Percentiles rank a stretch among this genome's conserved stretches.
Conservation (phyloP, 225 moss, liverwort and hornwort species). For the Bryoerythrophyllum caledonicum region DNA sequence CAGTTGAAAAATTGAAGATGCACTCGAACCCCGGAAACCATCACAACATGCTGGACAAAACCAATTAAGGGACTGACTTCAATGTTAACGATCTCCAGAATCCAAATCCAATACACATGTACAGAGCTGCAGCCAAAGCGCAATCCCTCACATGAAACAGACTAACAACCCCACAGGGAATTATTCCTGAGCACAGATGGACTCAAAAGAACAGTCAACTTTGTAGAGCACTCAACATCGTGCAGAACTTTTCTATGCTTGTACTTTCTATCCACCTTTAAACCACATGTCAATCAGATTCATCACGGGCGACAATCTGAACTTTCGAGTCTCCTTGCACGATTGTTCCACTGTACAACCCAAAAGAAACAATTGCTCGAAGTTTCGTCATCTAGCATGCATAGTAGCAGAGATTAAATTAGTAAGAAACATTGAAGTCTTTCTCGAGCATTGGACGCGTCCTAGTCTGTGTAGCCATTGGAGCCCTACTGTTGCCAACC, state of each 20-base stretch:
- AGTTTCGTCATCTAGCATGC: too few species aligned
- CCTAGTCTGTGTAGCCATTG: slow-evolving; percentile 71
- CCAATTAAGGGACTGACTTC: slow-evolving; percentile 38
- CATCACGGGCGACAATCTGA: slow-evolving; percentile 12
- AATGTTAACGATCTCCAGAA: slow-evolving; percentile 21
- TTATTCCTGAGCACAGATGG: slow-evolving; percentile 36
- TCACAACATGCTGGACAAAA: slow-evolving; percentile 25
- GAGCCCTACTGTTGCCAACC: slow-evolving; percentile 73
- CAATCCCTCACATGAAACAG: slow-evolving; percentile 23
- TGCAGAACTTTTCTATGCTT: slow-evolving; percentile 6
- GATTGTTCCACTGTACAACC: background rate
- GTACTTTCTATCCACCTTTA: slow-evolving; percentile 16
- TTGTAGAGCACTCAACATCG: slow-evolving; percentile 15
- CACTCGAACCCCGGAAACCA: slow-evolving; percentile 11
- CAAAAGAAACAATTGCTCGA: background rate
- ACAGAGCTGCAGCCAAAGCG: slow-evolving; percentile 23
- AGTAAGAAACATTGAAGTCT: slow-evolving; percentile 38
- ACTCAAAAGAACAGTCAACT: slow-evolving; percentile 29
- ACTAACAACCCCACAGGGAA: slow-evolving; percentile 22
- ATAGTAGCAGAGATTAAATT: too few species aligned
- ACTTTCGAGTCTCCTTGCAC: background rate
- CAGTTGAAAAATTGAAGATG: slow-evolving; percentile 5
- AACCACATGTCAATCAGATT: background rate
- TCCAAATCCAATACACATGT: slow-evolving; percentile 34
- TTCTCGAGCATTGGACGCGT: slow-evolving; percentile 75